Evolutionary conservation across 1,284 basidiomycete genomes (phyloP).

Genomic region (Rhodotorula sp.): DNA sequence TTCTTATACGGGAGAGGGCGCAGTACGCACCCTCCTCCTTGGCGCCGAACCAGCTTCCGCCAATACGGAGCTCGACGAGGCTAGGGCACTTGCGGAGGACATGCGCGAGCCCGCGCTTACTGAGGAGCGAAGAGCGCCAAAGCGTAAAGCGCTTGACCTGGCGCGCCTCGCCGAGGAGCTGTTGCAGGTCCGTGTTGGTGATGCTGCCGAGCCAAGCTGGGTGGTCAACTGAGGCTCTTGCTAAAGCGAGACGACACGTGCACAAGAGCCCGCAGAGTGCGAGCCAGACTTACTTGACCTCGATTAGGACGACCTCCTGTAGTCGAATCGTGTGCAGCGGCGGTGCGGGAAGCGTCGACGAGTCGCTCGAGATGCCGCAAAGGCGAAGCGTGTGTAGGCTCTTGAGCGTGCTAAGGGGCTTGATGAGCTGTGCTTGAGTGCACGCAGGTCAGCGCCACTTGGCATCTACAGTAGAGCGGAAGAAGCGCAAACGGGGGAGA

Average conservation of each 20-base stretch:
- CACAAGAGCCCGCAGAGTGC: not conserved
- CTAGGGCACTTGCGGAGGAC: constrained; percentile 33
- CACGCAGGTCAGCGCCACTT: not conserved
- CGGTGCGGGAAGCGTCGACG: constrained; percentile 24
- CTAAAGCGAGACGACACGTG: too few species aligned
- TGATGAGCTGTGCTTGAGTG: constrained; percentile 25
- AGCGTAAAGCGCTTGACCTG: constrained; percentile 36
- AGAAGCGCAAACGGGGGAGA: too few species aligned
- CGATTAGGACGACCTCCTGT: constrained; percentile 38
- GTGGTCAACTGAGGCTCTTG: too few species aligned
- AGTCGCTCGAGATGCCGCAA: constrained; percentile 42
- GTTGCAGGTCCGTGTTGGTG: constrained; percentile 40
- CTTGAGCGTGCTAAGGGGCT: constrained; percentile 33
- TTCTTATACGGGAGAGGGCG: too few species aligned
- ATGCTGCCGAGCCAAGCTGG: too few species aligned
- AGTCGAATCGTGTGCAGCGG: constrained; percentile 16
- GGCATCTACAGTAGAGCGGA: too few species aligned
- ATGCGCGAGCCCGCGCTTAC: constrained; percentile 37
- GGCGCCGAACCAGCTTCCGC: constrained; percentile 42
- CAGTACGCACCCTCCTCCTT: constrained; percentile 37
- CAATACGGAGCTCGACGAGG: constrained; percentile 36
- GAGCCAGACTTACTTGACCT: constrained; percentile 33
- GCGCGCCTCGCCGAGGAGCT: constrained; percentile 31
- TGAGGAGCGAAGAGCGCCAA: constrained; percentile 36
- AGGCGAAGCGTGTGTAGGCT: constrained; percentile 26